phyloP scores from a whole-genome alignment of 164 flowering plant genomes.

The Vitis vinifera region ASM3070453v1 NC_081810.1:21170501-21171000 shows the following conservation, averaged over 20 bases:
- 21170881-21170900: not conserved
- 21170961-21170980: not conserved
- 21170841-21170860: too few species aligned
- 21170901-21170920: not conserved
- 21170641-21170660: conserved; percentile 21
- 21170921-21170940: conserved; percentile 10
- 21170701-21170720: conserved; percentile 33
- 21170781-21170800: too few species aligned
- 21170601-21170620: not conserved
- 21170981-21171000: not conserved
- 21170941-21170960: not conserved
- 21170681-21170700: conserved; percentile 24
- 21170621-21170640: conserved; percentile 10
- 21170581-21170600: not conserved
- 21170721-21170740: not conserved
- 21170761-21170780: too few species aligned
- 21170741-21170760: too few species aligned
- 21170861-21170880: not conserved
- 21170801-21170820: too few species aligned
- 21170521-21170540: not conserved
- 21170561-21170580: not conserved
- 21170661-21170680: conserved; percentile 54
- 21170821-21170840: too few species aligned
- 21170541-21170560: not conserved
- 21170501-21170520: too few species aligned